Evolutionary conservation across 768 basidiomycete genomes (phyloP).

Genomic region (Cantharellus cinnabarinus): DNA sequence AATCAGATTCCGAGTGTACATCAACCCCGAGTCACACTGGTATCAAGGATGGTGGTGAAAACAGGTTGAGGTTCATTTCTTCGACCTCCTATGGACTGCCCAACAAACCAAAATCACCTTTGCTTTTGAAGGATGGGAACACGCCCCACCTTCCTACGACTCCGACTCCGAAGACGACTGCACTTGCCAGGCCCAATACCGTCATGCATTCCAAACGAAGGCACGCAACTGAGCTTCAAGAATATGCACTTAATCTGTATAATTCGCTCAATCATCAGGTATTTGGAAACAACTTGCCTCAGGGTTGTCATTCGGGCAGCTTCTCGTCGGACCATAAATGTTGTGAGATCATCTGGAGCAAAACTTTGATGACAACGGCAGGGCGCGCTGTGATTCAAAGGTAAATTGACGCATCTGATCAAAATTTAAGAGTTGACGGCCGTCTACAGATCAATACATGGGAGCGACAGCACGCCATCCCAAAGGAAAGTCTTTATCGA

Average conservation of each 20-base stretch:
- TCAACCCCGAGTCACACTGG: background rate
- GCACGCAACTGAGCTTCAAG: background rate
- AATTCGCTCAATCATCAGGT: background rate
- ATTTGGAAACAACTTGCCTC: background rate
- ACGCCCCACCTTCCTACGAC: background rate
- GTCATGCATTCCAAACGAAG: background rate
- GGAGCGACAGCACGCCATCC: background rate
- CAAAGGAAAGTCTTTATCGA: constrained; percentile 12
- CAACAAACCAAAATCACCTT: background rate
- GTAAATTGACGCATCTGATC: background rate
- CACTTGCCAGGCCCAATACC: background rate
- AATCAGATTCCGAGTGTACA: background rate
- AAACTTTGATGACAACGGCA: constrained; percentile 5
- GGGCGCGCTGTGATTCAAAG: constrained; percentile 5
- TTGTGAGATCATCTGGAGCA: constrained; percentile 8
- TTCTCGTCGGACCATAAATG: background rate
- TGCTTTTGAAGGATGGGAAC: background rate
- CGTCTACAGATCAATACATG: background rate
- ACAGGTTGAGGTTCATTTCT: background rate
- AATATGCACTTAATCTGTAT: background rate
- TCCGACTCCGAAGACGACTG: background rate
- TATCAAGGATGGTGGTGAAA: background rate
- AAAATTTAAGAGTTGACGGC: background rate
- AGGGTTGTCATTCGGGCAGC: background rate
- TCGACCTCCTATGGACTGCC: background rate